A percentile compares a stretch with the other conserved stretches of the same genome.
Evolutionary conservation across 1,284 basidiomycete genomes (phyloP).

Genomic region (Ustilago bromivora): DNA sequence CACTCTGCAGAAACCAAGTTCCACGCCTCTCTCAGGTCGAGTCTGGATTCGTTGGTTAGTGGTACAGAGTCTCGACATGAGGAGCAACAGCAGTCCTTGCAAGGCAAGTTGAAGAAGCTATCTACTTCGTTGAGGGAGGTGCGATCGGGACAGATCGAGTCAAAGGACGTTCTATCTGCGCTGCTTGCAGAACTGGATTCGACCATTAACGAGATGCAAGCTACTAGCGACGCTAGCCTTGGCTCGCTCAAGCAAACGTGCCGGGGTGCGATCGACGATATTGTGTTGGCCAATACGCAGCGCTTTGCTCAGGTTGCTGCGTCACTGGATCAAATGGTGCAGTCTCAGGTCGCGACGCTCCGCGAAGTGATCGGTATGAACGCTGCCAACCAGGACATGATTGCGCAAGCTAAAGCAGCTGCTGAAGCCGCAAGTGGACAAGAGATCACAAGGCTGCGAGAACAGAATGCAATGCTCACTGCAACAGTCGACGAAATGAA

Average conservation of each 20-base stretch:
- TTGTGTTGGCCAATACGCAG: slow-evolving; percentile 47
- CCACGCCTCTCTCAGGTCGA: slow-evolving; percentile 72
- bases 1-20: slow-evolving; percentile 75
- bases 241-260: slow-evolving; percentile 69
- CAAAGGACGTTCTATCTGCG: slow-evolving; percentile 74
- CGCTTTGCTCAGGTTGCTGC: slow-evolving; percentile 59
- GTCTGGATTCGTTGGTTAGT: slow-evolving; percentile 61
- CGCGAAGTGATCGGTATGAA: slow-evolving; percentile 76
- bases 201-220: slow-evolving; percentile 75
- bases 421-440: slow-evolving; percentile 74
- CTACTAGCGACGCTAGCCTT: slow-evolving; percentile 74
- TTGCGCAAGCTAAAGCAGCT: slow-evolving; percentile 74
- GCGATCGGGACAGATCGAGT: slow-evolving; percentile 60
- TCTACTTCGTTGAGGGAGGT: slow-evolving; percentile 33
- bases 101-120: slow-evolving; percentile 32
- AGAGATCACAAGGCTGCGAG: slow-evolving; percentile 75
- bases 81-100: slow-evolving; percentile 73
- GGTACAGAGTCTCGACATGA: slow-evolving; percentile 75
- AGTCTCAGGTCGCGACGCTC: slow-evolving; percentile 76
- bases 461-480: slow-evolving; percentile 79
- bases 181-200: slow-evolving; percentile 77
- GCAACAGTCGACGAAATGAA: slow-evolving; percentile 78
- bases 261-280: slow-evolving; percentile 68
- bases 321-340: slow-evolving; percentile 68
- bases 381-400: slow-evolving; percentile 56